Percentiles rank a stretch among this genome's conserved stretches.
Conservation (phyloP, 176 grass and related monocot genomes). For the Lolium rigidum region DNA sequence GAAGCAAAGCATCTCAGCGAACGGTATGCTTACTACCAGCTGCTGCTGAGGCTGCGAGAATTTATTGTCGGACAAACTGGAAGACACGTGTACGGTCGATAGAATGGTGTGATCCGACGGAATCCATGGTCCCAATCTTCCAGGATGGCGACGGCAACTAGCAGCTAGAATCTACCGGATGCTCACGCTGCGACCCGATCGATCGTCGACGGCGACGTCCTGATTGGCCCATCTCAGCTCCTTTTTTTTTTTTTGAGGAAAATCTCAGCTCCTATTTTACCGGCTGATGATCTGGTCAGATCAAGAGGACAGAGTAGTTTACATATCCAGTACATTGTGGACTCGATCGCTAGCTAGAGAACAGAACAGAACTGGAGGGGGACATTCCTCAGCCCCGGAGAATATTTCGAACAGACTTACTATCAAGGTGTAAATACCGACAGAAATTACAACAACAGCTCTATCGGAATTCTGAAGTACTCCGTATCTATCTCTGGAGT, state of each 20-base stretch:
- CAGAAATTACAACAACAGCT: not conserved
- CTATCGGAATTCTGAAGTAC: no score
- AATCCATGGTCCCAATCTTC: constrained; percentile 18
- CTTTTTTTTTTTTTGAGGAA: no score
- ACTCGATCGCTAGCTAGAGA: no score
- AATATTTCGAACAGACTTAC: not conserved
- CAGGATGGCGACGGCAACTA: not conserved
- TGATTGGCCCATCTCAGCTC: not conserved
- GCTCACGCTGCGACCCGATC: constrained; percentile 1
- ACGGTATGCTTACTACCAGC: not conserved
- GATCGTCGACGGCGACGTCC: constrained; percentile 3
- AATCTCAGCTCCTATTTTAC: not conserved
- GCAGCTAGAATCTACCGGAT: not conserved
- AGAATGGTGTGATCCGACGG: not conserved
- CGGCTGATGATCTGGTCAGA: not conserved
- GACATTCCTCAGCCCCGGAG: not conserved
- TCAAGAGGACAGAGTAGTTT: not conserved
- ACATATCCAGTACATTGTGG: no score
- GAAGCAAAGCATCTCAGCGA: not conserved
- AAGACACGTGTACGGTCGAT: constrained; percentile 14
- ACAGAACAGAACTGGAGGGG: no score
- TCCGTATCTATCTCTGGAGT: not conserved
- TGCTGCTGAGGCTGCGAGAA: not conserved
- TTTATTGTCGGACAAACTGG: constrained; percentile 10
- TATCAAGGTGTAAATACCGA: not conserved